Conservation (phyloP, 345 rosid species). For the Turritis glabra region DNA sequence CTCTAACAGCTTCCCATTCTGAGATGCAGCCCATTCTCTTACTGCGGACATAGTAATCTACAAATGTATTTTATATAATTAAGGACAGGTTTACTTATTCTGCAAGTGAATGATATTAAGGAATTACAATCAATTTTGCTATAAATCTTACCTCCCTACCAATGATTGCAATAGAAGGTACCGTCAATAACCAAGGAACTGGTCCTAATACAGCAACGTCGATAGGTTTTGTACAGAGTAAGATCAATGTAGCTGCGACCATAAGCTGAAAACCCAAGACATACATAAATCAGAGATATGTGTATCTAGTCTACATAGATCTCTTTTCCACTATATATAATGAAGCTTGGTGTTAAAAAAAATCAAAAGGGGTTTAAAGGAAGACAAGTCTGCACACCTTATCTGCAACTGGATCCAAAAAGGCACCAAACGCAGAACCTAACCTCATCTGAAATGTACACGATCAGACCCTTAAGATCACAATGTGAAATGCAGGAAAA, state of each 20-base stretch:
- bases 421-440: slow-evolving; percentile 92
- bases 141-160: slow-evolving; percentile 81
- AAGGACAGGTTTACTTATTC: background rate
- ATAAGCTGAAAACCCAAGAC: slow-evolving; percentile 63
- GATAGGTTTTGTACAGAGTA: slow-evolving; percentile 79
- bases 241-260: slow-evolving; percentile 93
- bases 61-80: slow-evolving; percentile 11
- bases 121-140: background rate
- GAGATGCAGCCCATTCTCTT: slow-evolving; percentile 99
- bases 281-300: slow-evolving; percentile 19
- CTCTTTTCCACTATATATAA: background rate
- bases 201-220: slow-evolving; percentile 58
- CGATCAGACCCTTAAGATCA: background rate
- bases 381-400: slow-evolving; percentile 65
- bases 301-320: background rate
- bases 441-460: slow-evolving; percentile 70
- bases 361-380: background rate
- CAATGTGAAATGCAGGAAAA: background rate
- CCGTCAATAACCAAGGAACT: slow-evolving; percentile 79
- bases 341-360: background rate
- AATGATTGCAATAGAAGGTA: slow-evolving; percentile 86
- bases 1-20: slow-evolving; percentile 78
- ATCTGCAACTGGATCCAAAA: slow-evolving; percentile 98
- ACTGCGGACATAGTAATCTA: slow-evolving; percentile 99
- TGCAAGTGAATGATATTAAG: background rate